Percentiles rank a stretch among this genome's conserved stretches.
phyloP scores from a whole-genome alignment of 2,329 filamentous ascomycete species.

The Colletotrichum cuscutae region DNA sequence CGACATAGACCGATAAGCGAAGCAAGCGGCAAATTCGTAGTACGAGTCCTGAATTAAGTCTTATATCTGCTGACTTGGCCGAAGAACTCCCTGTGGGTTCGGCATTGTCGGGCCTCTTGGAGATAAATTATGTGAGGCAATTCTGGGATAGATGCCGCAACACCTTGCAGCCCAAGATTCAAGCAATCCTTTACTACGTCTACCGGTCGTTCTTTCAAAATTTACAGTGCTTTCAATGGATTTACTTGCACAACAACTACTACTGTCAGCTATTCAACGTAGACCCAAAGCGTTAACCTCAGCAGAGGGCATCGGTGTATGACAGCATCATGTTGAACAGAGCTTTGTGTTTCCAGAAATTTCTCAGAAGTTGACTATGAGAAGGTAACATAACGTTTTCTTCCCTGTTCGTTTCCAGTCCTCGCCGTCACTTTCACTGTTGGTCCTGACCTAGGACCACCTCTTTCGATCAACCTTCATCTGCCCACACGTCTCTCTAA shows the following conservation, averaged over 20 bases:
- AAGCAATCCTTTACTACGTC: not conserved
- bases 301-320: not conserved
- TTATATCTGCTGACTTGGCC: not conserved
- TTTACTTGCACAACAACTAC: too few relatives aligned
- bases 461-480: not conserved
- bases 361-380: not conserved
- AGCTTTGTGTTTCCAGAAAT: not conserved
- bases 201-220: not conserved
- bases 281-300: not conserved
- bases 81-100: too few relatives aligned
- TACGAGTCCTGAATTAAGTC: not conserved
- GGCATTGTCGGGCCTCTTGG: not conserved
- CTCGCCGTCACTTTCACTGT: too few relatives aligned
- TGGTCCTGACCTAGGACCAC: not conserved
- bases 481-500: not conserved
- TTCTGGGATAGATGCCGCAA: too few relatives aligned
- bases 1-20: not conserved
- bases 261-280: not conserved
- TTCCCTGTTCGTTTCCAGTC: not conserved
- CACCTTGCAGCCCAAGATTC: too few relatives aligned
- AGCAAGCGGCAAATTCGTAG: not conserved
- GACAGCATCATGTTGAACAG: not conserved
- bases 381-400: not conserved
- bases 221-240: too few relatives aligned
- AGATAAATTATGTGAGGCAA: too few relatives aligned